Evolutionary conservation across 495 filamentous ascomycete species (phyloP).

Genomic region (Cladorrhinum samala): DNA sequence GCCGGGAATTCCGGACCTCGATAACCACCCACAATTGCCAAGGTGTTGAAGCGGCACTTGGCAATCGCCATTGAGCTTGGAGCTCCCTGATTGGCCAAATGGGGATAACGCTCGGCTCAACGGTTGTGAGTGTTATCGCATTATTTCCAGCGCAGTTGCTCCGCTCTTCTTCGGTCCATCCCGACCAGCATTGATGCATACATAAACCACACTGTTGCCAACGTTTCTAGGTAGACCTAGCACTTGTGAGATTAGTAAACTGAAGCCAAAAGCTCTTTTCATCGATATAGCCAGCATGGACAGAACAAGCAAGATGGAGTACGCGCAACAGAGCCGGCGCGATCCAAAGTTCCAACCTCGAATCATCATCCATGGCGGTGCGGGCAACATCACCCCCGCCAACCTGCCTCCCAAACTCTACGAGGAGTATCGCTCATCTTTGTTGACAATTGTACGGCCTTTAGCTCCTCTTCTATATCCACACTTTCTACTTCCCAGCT

Average conservation of each 20-base stretch:
- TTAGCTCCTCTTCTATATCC: not conserved
- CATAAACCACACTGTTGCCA: too few species aligned
- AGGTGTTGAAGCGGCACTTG: not conserved
- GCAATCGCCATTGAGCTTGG: not conserved
- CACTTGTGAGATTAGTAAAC: not conserved
- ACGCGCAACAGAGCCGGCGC: slow-evolving; percentile 12
- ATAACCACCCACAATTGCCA: not conserved
- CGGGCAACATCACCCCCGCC: slow-evolving; percentile 68
- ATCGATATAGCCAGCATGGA: not conserved
- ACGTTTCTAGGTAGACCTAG: not conserved
- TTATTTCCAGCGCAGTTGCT: too few species aligned
- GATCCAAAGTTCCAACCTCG: slow-evolving; percentile 45
- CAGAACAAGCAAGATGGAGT: slow-evolving; percentile 22
- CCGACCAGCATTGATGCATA: too few species aligned
- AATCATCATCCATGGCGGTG: slow-evolving; percentile 84
- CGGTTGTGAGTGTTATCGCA: too few species aligned
- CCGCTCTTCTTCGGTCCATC: too few species aligned
- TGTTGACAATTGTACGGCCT: slow-evolving; percentile 51
- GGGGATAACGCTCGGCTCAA: too few species aligned
- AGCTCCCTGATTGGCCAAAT: not conserved
- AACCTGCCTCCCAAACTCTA: slow-evolving; percentile 60
- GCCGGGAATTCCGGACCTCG: not conserved
- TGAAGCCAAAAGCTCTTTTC: not conserved
- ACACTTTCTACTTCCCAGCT: slow-evolving; percentile 2
- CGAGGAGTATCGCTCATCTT: slow-evolving; percentile 51